These are phyloP conservation scores for Colletotrichum lupini DNA, from an alignment of 2,329 filamentous ascomycete species.

Conservation along the genomic window DNA sequence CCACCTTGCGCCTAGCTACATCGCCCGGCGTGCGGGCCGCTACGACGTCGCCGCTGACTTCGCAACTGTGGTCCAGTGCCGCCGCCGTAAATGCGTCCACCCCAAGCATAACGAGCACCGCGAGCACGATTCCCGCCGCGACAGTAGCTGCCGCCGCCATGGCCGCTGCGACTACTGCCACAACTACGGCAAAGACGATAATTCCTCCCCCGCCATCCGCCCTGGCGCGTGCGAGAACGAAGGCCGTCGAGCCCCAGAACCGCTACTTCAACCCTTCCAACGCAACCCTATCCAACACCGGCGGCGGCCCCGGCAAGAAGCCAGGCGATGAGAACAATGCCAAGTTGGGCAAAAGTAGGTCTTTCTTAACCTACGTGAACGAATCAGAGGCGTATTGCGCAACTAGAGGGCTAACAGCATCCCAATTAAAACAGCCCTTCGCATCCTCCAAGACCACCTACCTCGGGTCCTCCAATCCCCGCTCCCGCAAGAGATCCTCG, in stretches of 20 bases:
- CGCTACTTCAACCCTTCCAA: constrained; percentile 36
- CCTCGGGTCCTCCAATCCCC: constrained; percentile 75
- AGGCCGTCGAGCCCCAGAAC: constrained; percentile 9
- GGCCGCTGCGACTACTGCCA: neutral
- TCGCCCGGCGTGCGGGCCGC: constrained; percentile 23
- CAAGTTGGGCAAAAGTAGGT: constrained; percentile 72
- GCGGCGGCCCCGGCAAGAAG: constrained; percentile 42
- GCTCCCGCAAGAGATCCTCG: constrained; percentile 79
- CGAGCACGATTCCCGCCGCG: neutral
- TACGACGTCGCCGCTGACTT: constrained; percentile 21
- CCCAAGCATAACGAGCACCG: neutral
- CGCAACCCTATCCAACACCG: constrained; percentile 5
- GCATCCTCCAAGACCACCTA: constrained; percentile 73
- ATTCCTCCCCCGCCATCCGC: neutral
- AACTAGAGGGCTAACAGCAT: constrained; percentile 11
- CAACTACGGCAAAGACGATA: neutral
- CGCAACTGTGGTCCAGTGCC: constrained; percentile 19
- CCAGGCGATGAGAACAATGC: constrained; percentile 67
- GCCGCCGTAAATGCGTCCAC: neutral
- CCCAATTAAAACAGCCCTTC: constrained; percentile 60
- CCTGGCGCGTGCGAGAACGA: constrained; percentile 10
- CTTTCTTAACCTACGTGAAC: neutral
- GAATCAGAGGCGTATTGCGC: neutral
- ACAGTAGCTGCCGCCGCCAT: neutral
- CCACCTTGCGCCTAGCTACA: constrained; percentile 25